phyloP scores from a whole-genome alignment of 192 early-diverging fungal species.

The Coemansia sp. region DNA sequence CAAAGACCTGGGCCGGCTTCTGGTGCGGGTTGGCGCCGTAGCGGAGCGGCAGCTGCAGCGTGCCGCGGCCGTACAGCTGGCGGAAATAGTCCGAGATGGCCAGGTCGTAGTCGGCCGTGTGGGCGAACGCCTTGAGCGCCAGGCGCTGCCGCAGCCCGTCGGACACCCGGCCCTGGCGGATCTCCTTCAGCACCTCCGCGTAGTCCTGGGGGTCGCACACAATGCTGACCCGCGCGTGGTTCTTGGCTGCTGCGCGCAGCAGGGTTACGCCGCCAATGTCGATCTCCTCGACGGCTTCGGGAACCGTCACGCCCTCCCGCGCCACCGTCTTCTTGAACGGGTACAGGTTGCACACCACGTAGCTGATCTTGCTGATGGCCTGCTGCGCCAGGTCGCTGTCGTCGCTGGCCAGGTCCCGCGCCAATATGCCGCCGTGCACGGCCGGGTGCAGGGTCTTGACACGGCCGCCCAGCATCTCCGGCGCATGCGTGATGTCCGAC shows the following conservation, averaged over 20 bases:
- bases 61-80: constrained; percentile 79
- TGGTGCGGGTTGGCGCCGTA: constrained; percentile 99
- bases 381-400: constrained; percentile 82
- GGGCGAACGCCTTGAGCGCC: constrained; percentile 94
- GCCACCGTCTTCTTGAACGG: constrained; percentile 95
- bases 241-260: constrained; percentile 97
- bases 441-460: constrained; percentile 99
- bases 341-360: constrained; percentile 97
- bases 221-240: constrained; percentile 92
- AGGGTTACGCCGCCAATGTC: constrained; percentile 99
- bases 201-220: constrained; percentile 94
- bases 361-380: constrained; percentile 89
- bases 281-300: constrained; percentile 96
- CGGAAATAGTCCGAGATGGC: constrained; percentile 96
- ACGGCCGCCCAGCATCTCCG: constrained; percentile 98
- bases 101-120: constrained; percentile 93
- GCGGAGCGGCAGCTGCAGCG: constrained; percentile 77
- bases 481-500: constrained; percentile 94
- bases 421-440: constrained; percentile 96
- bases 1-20: constrained; percentile 92
- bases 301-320: constrained; percentile 82
- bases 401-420: constrained; percentile 80
- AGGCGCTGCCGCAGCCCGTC: constrained; percentile 71
- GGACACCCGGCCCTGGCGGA: constrained; percentile 64
- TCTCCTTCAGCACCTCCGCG: constrained; percentile 69